Evolutionary conservation across 2,329 filamentous ascomycete genomes (phyloP).

Genomic region (Bipolaris zeicola): DNA sequence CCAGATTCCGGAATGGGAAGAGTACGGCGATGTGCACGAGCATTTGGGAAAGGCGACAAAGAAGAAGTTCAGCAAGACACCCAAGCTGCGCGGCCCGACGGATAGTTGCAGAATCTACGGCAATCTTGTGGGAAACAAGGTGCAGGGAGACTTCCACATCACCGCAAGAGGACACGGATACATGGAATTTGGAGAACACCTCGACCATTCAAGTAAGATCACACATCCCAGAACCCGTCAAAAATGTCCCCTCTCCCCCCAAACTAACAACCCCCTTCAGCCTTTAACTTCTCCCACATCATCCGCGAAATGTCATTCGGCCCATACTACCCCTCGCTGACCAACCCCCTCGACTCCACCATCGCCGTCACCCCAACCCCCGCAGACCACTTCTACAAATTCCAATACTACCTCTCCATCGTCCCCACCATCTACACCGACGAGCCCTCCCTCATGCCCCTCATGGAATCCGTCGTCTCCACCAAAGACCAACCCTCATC

Average conservation of each 20-base stretch:
- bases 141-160: constrained; percentile 97
- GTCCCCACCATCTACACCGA: constrained; percentile 89
- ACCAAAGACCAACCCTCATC: constrained; percentile 41
- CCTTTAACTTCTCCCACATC: constrained; percentile 97
- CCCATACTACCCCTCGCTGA: constrained; percentile 90
- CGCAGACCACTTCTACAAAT: constrained; percentile 83
- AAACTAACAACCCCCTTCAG: constrained; percentile 52
- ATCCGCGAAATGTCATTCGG: constrained; percentile 96
- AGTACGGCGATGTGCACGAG: constrained; percentile 87
- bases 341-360: constrained; percentile 93
- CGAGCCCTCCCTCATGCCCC: constrained; percentile 56
- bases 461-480: constrained; percentile 44
- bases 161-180: constrained; percentile 97
- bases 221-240: neutral
- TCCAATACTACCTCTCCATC: constrained; percentile 95
- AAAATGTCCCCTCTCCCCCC: neutral
- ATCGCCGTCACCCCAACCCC: constrained; percentile 83
- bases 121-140: constrained; percentile 89
- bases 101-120: constrained; percentile 91
- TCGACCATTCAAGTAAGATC: constrained; percentile 77
- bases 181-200: constrained; percentile 75
- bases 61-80: constrained; percentile 73
- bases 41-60: constrained; percentile 78
- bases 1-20: constrained; percentile 54
- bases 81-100: constrained; percentile 61